Base-by-base conservation (phyloP, 768 basidiomycete species). In the Hirschioporus abietinus region DNA sequence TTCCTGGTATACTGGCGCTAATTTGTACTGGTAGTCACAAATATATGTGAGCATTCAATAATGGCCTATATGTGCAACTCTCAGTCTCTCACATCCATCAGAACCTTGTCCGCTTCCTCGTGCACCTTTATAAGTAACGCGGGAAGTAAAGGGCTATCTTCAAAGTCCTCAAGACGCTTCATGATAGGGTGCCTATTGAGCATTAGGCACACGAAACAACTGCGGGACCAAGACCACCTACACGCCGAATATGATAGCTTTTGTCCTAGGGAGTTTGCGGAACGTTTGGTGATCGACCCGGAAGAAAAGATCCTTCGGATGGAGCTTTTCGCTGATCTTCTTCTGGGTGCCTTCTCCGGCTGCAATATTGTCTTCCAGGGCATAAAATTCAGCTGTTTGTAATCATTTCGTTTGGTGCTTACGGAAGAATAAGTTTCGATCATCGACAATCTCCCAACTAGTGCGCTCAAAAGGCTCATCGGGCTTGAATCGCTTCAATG, bases 261-360 rank as follows among this genome's bases (percentile, higher is more conserved):
- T 66, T 1, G 74, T 69, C 18, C 70, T 68, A 5, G 77, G 78
- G 0, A 78, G 74, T 70, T 78, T 78, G 67, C 78, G 74, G 70
- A 78, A 78, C 9, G 77, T 77, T 68, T 78, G 76, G 67, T 76
- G 74, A 67, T 78, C 76, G 66, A 76, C 72, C 26, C 77, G 74
- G 63, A 78, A 72, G 68, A 71, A 74, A 25, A 75, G 68, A 62
- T 78, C 77, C 64, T 75, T 70, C 24, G 76, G 73, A 18, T 75
- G 70, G 30, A 75, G 60, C 30, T 69, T 67, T 12, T 68, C 70
- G 12, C 66, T 62, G 7, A 70, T 63, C 3, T 64, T 42, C 20
- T 25, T 25, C 63, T 63, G 63, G 25, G 42, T 5, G 15, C 25
- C 15, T 23, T n/a, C 34, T 1, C 35, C 58, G 6, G 68, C 65